Conservation (phyloP, 371 early-diverging fungal species). For the Circinella umbellata region DNA sequence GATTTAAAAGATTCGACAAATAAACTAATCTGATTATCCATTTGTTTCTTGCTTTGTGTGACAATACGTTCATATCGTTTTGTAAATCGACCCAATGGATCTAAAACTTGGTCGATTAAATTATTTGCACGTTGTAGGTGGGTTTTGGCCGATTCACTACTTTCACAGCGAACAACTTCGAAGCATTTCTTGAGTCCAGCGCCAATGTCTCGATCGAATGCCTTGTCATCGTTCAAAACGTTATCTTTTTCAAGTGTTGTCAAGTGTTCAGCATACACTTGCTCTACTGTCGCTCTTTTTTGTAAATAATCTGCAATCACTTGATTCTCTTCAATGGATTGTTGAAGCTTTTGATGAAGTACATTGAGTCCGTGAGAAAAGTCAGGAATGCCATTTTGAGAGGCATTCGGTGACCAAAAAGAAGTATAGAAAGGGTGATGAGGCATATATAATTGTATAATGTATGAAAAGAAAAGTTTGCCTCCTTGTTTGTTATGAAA, state of each 20-base stretch:
- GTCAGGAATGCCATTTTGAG: conserved; percentile 28
- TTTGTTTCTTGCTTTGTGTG: conserved; percentile 3
- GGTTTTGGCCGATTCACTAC: conserved; percentile 56
- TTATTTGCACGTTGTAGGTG: conserved; percentile 65
- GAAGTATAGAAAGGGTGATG: conserved; percentile 38
- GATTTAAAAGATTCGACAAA: conserved; percentile 7
- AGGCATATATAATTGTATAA: conserved; percentile 9
- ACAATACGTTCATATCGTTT: conserved; percentile 53
- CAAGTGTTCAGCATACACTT: conserved; percentile 56
- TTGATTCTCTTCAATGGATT: conserved; percentile 68
- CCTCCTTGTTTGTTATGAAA: background rate
- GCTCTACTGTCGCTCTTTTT: conserved; percentile 68
- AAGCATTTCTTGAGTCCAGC: conserved; percentile 73
- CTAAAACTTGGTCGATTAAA: conserved; percentile 61
- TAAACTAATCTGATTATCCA: background rate
- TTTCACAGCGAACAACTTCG: conserved; percentile 67
- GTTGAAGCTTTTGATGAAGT: conserved; percentile 69
- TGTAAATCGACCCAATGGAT: conserved; percentile 61
- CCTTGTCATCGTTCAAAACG: conserved; percentile 9
- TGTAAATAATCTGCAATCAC: conserved; percentile 68
- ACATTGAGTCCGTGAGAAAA: conserved; percentile 56
- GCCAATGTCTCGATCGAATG: conserved; percentile 69
- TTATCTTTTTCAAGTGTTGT: conserved; percentile 14
- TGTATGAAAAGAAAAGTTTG: no score
- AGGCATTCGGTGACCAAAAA: conserved; percentile 47